These are phyloP conservation scores for Astrothelium subdiscretum DNA, from an alignment of 495 filamentous ascomycete species.

Conservation along the genomic window DNA sequence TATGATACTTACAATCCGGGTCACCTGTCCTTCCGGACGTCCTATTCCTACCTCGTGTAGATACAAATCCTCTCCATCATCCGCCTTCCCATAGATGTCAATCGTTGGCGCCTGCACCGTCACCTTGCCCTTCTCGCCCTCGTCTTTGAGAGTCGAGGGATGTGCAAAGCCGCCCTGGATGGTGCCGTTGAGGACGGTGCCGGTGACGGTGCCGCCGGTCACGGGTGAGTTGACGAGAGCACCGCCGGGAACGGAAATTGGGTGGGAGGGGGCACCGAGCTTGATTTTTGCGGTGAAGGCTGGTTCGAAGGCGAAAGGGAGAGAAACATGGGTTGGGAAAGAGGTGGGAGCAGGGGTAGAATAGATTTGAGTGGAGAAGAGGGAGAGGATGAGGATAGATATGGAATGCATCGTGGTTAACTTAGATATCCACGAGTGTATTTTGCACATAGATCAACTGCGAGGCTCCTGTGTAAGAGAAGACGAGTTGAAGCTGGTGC, in stretches of 20 bases:
- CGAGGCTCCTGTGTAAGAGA: background rate
- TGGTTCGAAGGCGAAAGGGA: background rate
- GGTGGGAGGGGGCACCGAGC: background rate
- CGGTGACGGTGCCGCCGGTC: background rate
- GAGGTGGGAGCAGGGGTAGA: background rate
- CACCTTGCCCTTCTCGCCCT: background rate
- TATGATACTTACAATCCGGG: background rate
- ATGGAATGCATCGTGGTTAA: background rate
- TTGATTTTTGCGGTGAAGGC: slow-evolving; percentile 1
- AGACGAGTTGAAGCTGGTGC: no score
- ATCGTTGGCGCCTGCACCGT: background rate
- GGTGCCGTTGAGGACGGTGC: background rate
- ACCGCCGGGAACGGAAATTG: background rate
- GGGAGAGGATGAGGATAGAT: background rate
- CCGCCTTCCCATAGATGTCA: slow-evolving; percentile 1
- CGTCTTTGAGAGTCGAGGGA: background rate
- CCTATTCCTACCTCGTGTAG: background rate
- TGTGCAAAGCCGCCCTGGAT: slow-evolving; percentile 2
- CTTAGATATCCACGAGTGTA: no score
- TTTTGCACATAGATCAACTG: no score
- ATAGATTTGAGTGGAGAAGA: background rate
- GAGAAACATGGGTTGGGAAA: background rate
- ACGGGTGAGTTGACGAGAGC: background rate
- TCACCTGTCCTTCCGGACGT: background rate
- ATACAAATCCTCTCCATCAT: slow-evolving; percentile 2